These are phyloP conservation scores for Pseudocercospora pini-densiflorae DNA, from an alignment of 2,329 filamentous ascomycete genomes.

Conservation along the genomic window DNA sequence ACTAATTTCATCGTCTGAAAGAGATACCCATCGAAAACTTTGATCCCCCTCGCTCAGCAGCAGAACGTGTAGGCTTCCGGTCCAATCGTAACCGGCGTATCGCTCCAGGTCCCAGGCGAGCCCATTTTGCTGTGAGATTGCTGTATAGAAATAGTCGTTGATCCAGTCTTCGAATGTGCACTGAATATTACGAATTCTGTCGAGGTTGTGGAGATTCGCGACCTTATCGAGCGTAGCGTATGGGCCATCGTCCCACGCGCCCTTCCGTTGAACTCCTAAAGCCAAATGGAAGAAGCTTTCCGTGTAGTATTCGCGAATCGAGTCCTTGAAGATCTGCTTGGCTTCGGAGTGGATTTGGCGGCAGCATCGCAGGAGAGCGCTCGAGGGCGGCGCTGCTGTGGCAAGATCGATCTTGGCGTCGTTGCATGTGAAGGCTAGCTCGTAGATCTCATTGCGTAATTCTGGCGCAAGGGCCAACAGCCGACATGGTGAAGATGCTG, in stretches of 20 bases:
- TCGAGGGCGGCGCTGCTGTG: background rate
- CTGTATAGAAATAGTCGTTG: background rate
- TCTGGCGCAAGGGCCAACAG: background rate
- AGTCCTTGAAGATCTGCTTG: background rate
- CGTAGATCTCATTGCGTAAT: constrained; percentile 11
- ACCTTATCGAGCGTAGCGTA: background rate
- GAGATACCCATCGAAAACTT: no score
- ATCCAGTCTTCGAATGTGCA: background rate
- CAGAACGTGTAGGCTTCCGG: no score
- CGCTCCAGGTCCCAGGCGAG: background rate
- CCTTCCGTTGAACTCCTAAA: background rate
- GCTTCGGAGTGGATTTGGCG: constrained; percentile 4
- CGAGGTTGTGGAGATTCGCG: background rate
- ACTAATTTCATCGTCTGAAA: no score
- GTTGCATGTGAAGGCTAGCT: constrained; percentile 6
- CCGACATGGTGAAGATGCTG: background rate
- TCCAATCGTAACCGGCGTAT: no score
- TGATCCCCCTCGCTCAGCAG: no score
- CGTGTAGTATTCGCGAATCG: background rate
- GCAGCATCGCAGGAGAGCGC: background rate
- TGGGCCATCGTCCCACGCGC: background rate
- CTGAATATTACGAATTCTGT: background rate
- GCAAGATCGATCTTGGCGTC: constrained; percentile 5
- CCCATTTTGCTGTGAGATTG: background rate
- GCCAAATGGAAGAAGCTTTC: background rate